Percentiles rank a stretch among this genome's conserved stretches.
phyloP scores from a whole-genome alignment of 306 rosid genomes.

The Oemleria cerasiformis region DNA sequence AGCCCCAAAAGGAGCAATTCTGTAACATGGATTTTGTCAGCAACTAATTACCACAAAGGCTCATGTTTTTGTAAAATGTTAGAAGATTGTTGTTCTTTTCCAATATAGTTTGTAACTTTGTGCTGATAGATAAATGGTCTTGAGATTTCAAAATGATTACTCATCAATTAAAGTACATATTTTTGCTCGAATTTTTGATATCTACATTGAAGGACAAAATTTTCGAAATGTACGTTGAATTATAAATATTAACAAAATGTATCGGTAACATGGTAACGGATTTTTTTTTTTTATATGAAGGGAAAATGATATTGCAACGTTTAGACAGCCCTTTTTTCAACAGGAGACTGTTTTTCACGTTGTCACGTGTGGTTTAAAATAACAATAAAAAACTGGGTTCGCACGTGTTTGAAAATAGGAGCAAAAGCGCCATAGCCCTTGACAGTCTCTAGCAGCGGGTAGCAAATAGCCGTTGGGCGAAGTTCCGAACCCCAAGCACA shows the following conservation, averaged over 20 bases:
- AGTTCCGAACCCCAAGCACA: neutral
- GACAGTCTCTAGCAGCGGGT: neutral
- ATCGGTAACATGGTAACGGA: too few relatives aligned
- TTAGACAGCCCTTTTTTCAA: too few relatives aligned
- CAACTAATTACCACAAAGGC: neutral
- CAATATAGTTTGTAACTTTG: neutral
- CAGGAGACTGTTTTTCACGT: neutral
- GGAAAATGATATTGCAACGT: too few relatives aligned
- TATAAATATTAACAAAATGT: too few relatives aligned
- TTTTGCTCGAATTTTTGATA: too few relatives aligned
- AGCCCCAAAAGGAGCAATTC: neutral
- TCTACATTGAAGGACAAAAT: too few relatives aligned
- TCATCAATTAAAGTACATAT: too few relatives aligned
- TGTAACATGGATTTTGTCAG: conserved; percentile 3
- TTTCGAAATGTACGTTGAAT: too few relatives aligned
- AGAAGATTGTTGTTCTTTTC: neutral
- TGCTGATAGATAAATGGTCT: too few relatives aligned
- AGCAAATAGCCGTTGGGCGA: conserved; percentile 13
- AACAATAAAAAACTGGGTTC: neutral
- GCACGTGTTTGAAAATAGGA: neutral
- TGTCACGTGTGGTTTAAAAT: neutral
- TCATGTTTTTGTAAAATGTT: neutral
- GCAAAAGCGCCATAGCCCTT: neutral
- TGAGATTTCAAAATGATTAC: too few relatives aligned
- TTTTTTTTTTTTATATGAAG: too few relatives aligned